A percentile compares a stretch with the other conserved stretches of the same genome.
Conservation (phyloP, 2,329 filamentous ascomycete species). For the Cytospora mali region DNA sequence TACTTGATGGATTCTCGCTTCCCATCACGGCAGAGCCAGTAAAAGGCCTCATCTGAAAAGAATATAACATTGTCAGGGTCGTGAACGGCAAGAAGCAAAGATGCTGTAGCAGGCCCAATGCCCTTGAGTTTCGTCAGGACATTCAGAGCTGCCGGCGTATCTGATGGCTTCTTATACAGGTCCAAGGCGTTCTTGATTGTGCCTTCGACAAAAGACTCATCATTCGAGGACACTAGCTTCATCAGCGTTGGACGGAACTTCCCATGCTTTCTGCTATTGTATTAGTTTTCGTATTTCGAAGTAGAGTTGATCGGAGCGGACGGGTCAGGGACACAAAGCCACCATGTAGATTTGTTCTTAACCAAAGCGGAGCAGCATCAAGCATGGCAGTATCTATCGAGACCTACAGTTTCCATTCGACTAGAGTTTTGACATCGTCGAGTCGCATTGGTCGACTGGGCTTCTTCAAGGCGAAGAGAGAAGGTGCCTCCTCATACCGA, state of each 20-base stretch:
- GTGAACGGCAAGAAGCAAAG: constrained; percentile 69
- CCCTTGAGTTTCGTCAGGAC: constrained; percentile 66
- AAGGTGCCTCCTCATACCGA: constrained; percentile 58
- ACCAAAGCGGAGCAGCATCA: not conserved
- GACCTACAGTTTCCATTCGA: constrained; percentile 73
- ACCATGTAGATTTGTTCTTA: not conserved
- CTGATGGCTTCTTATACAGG: constrained; percentile 44
- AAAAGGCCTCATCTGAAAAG: constrained; percentile 79
- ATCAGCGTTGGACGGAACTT: constrained; percentile 64
- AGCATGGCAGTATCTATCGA: not conserved
- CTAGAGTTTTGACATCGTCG: constrained; percentile 60
- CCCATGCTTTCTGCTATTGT: constrained; percentile 55
- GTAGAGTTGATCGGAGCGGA: not conserved
- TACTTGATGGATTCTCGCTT: constrained; percentile 65
- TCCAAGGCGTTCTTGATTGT: constrained; percentile 57
- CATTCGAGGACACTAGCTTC: constrained; percentile 65
- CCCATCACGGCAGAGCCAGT: constrained; percentile 66
- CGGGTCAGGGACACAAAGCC: not conserved
- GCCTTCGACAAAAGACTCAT: constrained; percentile 46
- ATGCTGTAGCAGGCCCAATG: constrained; percentile 79
- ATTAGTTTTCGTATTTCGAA: not conserved
- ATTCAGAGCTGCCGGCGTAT: constrained; percentile 49
- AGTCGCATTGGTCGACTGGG: constrained; percentile 50
- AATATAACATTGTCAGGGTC: constrained; percentile 65
- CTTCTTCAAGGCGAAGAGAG: constrained; percentile 44